Base-by-base conservation (phyloP, 2,329 filamentous ascomycete genomes). In the Cytospora piceicola region DNA sequence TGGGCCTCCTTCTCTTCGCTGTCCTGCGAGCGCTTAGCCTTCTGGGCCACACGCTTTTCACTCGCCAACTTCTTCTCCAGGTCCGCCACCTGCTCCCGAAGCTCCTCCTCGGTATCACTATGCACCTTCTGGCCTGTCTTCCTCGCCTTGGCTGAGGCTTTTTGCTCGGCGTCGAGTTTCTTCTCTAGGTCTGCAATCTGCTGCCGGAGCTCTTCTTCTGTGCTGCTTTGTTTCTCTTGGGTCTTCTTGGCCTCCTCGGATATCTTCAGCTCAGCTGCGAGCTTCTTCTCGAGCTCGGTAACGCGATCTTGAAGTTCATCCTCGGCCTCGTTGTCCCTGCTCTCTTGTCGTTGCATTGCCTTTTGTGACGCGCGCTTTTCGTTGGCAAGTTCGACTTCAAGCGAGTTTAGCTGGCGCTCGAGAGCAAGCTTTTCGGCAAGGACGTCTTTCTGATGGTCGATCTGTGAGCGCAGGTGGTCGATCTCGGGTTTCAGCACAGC, bases 321-420 rank as follows among this genome's bases (percentile, higher is more conserved):
- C 74, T 79, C 69, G 57, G 78, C 80, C 70, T 77, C 75, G 70
- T 84, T 70, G 39, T 74, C 70, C 24, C 71, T 55, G 17, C 22
- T 60, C 53, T 69, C 67, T 42, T 67, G 66, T 42, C 68, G 65
- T 22, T 73, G 70, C 39, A 74, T 71, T n/a, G 73, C 70, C 17
- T 73, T 73, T 32, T 75, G 71, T 34, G 74, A 76, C 2, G 75
- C 75, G 63, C 75, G 73, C 67, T 77, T 94, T 74, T 95, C 92
- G 70, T 91, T 92, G 69, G 94, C 92, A 2, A 97, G 82, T 71
- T 96, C 91, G 53, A 92, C 88, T 75, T 96, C 91, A 2, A 94
- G 77, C 1, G 89, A 88, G 72, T 85, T 89, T 32, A 97, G 77
- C 76, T 95, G 91, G 56, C 91, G 88, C 73, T 95, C 89, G 17